phyloP scores from a whole-genome alignment of 495 filamentous ascomycete species.

The Lepidopterella palustris region DNA sequence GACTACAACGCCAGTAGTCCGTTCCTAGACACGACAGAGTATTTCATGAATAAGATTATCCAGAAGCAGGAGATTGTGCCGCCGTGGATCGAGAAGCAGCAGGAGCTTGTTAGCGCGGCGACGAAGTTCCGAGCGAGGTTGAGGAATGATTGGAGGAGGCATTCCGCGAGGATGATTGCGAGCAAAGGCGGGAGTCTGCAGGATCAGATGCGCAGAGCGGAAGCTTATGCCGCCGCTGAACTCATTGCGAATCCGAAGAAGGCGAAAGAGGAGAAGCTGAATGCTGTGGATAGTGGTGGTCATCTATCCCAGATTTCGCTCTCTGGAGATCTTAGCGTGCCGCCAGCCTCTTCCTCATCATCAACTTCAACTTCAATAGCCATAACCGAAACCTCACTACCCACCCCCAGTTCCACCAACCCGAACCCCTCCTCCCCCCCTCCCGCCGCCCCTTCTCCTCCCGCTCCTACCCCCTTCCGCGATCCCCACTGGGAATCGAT shows the following conservation, averaged over 20 bases:
- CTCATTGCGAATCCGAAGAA: conserved; percentile 40
- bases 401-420: neutral
- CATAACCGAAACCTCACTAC: neutral
- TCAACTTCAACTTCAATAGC: neutral
- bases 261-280: conserved; percentile 44
- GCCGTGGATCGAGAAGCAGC: conserved; percentile 95
- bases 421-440: conserved; percentile 2
- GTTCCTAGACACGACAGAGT: conserved; percentile 94
- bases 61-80: conserved; percentile 82
- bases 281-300: conserved; percentile 37
- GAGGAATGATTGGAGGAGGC: conserved; percentile 78
- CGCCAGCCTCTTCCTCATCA: neutral
- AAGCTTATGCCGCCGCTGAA: conserved; percentile 70
- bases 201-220: conserved; percentile 64
- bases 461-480: conserved; percentile 49
- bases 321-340: conserved; percentile 35
- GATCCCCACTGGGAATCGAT: conserved; percentile 60
- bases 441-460: conserved; percentile 26
- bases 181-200: conserved; percentile 73
- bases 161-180: conserved; percentile 74
- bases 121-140: conserved; percentile 66
- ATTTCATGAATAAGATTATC: conserved; percentile 98
- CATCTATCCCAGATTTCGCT: conserved; percentile 43
- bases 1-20: conserved; percentile 80
- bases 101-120: conserved; percentile 68